Conservation (phyloP, 1,139 yeast genomes). For the Kodamaea fungicola region DNA sequence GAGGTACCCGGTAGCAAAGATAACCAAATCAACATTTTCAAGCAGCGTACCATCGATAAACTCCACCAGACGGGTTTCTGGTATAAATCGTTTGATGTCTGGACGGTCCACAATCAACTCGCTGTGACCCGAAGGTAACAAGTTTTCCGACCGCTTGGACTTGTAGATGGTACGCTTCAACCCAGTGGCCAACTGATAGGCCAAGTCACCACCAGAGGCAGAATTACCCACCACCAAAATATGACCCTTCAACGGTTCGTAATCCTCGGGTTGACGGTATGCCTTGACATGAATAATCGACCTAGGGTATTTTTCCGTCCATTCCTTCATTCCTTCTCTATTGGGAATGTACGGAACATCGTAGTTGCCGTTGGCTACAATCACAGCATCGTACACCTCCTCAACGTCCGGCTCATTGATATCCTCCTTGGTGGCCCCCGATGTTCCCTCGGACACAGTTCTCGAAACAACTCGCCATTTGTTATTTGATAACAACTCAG, state of each 20-base stretch:
- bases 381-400: constrained; percentile 45
- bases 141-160: constrained; percentile 39
- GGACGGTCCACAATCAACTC: constrained; percentile 37
- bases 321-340: constrained; percentile 50
- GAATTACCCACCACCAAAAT: constrained; percentile 61
- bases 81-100: constrained; percentile 29
- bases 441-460: constrained; percentile 24
- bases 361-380: constrained; percentile 57
- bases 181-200: constrained; percentile 44
- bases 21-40: constrained; percentile 42
- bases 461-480: constrained; percentile 20
- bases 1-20: constrained; percentile 64
- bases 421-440: constrained; percentile 9
- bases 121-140: constrained; percentile 40
- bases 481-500: constrained; percentile 14
- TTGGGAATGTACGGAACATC: constrained; percentile 55
- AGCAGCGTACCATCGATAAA: constrained; percentile 38
- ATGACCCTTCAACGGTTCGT: constrained; percentile 28
- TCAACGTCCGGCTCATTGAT: constrained; percentile 10
- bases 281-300: constrained; percentile 57
- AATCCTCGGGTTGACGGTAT: constrained; percentile 51
- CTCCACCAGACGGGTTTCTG: constrained; percentile 30
- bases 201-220: constrained; percentile 60
- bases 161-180: constrained; percentile 40
- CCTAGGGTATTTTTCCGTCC: constrained; percentile 43